Evolutionary conservation across 2,329 filamentous ascomycete genomes (phyloP), one percentile per base, ranked within the genome.

Genomic region (Coniella vitis): DNA sequence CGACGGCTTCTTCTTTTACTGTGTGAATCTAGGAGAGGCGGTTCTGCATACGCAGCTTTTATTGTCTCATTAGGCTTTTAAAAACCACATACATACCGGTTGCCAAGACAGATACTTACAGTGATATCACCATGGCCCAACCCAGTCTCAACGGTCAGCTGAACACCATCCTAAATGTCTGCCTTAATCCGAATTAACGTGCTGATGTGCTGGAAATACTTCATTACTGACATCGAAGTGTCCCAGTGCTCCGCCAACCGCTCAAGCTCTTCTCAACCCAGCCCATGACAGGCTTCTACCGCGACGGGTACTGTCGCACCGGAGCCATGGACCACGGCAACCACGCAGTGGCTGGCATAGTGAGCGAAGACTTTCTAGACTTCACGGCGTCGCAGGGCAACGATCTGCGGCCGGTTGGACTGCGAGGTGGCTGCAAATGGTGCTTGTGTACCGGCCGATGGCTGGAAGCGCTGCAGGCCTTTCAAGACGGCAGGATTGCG

Each of bases 321-420:
- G 76, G 74, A 4, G 61, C 65, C 2, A 67, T 69, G 13, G 79
- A 84, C 57, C 65, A 63, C 16, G 80, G 79, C 19, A 83, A 82
- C 61, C 80, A 84, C 60, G 72, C 74, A 21, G 67, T 84, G 20
- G 79, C 79, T 1, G 74, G 70, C 45, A 70, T 78, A 22, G 66
- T 84, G 1, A 79, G 75, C 8, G 70, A 79, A 51, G 74, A 78
- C 56, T 84, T 84, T 61, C 74, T 83, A 31, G 76, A 82, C 58
- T 83, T 78, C 66, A 72, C 72, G 29, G 77, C 79, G 16, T 67
- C 69, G 4, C 70, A 71, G 34, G 80, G 79, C 35, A 83, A 83
- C 58, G 75, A 83, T 57, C 66, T 84, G 31, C 70, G 77, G 20
- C 57, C 62, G 4, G 69, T 71, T 17, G 43, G 43, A 20, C 69